Percentiles rank a stretch among this genome's conserved stretches.
phyloP scores from a whole-genome alignment of 83 land plant genomes.

The Thuja plicata region DNA sequence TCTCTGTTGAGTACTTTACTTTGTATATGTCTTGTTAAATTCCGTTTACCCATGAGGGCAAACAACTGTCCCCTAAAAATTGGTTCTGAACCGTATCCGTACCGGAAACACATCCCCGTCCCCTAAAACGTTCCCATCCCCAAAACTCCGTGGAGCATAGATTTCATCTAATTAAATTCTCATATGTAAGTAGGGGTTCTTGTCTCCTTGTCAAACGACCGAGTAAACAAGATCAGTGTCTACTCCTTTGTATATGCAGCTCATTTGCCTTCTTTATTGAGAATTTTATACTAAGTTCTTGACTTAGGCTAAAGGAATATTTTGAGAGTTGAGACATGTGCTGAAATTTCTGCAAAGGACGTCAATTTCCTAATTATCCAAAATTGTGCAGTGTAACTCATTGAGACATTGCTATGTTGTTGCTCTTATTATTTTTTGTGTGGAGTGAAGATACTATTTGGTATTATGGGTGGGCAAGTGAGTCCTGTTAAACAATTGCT shows the following conservation, averaged over 20 bases:
- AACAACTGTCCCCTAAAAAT: too few species aligned
- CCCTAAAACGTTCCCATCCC: too few species aligned
- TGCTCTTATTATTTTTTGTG: neutral
- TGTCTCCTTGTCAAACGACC: neutral
- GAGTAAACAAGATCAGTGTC: neutral
- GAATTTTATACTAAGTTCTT: neutral
- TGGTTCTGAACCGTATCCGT: too few species aligned
- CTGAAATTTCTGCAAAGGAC: neutral
- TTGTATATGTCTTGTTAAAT: too few species aligned
- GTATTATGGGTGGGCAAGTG: neutral
- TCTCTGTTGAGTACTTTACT: too few species aligned
- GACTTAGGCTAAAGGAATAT: neutral
- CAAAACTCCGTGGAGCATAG: too few species aligned
- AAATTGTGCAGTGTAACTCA: neutral
- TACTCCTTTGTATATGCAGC: neutral
- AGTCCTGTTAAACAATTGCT: neutral
- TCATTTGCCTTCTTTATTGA: neutral
- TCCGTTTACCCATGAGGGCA: too few species aligned
- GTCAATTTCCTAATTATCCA: neutral
- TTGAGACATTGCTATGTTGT: neutral
- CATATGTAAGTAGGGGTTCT: neutral
- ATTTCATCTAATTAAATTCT: neutral
- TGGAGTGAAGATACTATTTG: neutral
- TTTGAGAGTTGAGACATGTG: neutral
- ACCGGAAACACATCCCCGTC: too few species aligned